phyloP scores from a whole-genome alignment of 2,329 filamentous ascomycete species.

The Aureobasidium sp. region DNA sequence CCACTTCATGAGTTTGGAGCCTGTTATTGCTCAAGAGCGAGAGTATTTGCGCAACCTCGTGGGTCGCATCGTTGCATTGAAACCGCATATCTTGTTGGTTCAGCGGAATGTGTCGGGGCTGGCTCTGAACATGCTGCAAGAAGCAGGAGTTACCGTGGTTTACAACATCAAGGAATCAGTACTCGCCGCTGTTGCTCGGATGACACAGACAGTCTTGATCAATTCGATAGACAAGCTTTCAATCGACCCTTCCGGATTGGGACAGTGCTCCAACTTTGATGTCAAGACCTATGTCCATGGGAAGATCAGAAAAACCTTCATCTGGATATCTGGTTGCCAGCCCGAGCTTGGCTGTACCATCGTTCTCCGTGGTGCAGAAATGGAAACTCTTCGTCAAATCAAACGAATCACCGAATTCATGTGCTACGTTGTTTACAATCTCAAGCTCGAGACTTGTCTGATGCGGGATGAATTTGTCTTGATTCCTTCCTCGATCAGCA shows the following conservation, averaged over 20 bases:
- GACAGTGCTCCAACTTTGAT: conserved; percentile 78
- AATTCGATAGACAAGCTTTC: conserved; percentile 92
- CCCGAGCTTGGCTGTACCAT: conserved; percentile 92
- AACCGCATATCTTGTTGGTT: conserved; percentile 80
- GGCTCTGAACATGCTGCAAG: conserved; percentile 77
- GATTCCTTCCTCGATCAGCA: conserved; percentile 48
- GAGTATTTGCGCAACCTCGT: conserved; percentile 90
- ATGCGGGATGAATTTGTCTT: conserved; percentile 89
- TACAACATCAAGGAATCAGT: conserved; percentile 97
- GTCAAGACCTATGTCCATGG: conserved; percentile 90
- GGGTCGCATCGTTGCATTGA: conserved; percentile 76
- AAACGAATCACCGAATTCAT: conserved; percentile 97
- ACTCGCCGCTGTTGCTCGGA: conserved; percentile 87
- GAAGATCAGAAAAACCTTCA: conserved; percentile 84
- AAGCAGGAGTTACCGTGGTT: conserved; percentile 83
- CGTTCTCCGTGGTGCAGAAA: conserved; percentile 73
- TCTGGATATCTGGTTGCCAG: conserved; percentile 84
- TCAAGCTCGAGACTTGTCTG: conserved; percentile 89
- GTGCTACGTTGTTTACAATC: conserved; percentile 97
- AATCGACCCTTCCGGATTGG: conserved; percentile 64
- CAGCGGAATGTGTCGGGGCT: conserved; percentile 88
- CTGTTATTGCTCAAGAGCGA: conserved; percentile 91
- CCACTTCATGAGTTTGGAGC: conserved; percentile 97
- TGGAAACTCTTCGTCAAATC: conserved; percentile 62
- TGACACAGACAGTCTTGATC: conserved; percentile 84